phyloP scores from a whole-genome alignment of 1,139 yeast species.

The Entelexis sorbosivorans region DNA sequence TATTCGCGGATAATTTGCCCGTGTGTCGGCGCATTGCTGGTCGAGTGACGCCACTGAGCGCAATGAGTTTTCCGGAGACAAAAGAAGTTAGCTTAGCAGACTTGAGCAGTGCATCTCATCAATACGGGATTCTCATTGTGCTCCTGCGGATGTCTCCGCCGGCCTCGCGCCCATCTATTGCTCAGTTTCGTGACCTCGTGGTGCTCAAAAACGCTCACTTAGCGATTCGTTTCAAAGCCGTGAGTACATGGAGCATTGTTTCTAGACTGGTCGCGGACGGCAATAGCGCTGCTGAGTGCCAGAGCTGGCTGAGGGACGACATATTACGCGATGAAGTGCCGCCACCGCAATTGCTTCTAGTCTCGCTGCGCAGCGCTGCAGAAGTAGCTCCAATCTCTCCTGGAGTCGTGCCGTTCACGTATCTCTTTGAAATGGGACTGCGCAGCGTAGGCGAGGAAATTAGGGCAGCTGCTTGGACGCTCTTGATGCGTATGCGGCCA shows the following conservation, averaged over 20 bases:
- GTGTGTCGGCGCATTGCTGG: conserved; percentile 16
- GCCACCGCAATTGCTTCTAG: conserved; percentile 7
- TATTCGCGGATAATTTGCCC: not conserved
- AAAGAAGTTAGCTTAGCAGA: conserved; percentile 14
- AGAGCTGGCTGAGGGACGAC: conserved; percentile 16
- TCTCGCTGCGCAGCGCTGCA: conserved; percentile 5
- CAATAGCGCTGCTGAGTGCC: conserved; percentile 10
- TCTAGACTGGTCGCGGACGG: not conserved
- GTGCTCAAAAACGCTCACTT: conserved; percentile 18
- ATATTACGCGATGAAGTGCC: conserved; percentile 8
- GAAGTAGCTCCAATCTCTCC: not conserved
- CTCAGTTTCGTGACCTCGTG: conserved; percentile 21
- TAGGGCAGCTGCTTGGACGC: conserved; percentile 6
- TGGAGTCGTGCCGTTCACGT: conserved; percentile 6
- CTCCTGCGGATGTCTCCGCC: conserved; percentile 11
- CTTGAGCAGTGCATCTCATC: conserved; percentile 21
- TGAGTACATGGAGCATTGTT: conserved; percentile 22
- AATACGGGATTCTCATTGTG: conserved; percentile 21
- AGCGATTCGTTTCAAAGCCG: conserved; percentile 20
- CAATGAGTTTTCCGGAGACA: conserved; percentile 20
- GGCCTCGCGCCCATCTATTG: conserved; percentile 13
- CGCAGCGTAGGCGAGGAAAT: not conserved
- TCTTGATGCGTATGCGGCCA: not conserved
- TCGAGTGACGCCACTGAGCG: conserved; percentile 22
- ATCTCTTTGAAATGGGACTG: conserved; percentile 6